Evolutionary conservation across 139 green algal species (phyloP).

Genomic region (Closterium sp.): DNA sequence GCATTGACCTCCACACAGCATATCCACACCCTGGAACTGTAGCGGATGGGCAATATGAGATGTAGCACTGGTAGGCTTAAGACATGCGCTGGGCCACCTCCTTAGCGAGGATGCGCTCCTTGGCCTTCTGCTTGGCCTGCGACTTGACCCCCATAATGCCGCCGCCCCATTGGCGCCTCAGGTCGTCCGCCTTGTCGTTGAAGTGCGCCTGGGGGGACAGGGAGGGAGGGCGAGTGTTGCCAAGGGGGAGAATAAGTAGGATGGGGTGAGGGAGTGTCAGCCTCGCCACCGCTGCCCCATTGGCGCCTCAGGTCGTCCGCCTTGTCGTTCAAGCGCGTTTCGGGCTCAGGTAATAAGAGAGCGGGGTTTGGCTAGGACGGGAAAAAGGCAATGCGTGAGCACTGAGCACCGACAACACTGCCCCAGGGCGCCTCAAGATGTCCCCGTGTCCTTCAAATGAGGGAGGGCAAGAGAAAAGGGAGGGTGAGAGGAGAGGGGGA

Average conservation of each 20-base stretch:
- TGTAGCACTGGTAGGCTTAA: too few species aligned
- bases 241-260: too few species aligned
- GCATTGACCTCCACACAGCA: too few species aligned
- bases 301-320: constrained; percentile 64
- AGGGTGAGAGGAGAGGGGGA: too few species aligned
- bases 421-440: too few species aligned
- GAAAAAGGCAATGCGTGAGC: too few species aligned
- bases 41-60: too few species aligned
- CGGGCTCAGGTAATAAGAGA: background rate
- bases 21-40: too few species aligned
- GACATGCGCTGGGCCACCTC: constrained; percentile 78
- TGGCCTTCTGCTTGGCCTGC: constrained; percentile 82
- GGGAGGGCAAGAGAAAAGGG: too few species aligned
- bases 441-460: too few species aligned
- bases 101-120: constrained; percentile 78
- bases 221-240: background rate
- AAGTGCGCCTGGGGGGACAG: constrained; percentile 58
- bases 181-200: constrained; percentile 74
- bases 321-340: constrained; percentile 78
- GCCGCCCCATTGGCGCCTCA: constrained; percentile 85
- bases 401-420: too few species aligned
- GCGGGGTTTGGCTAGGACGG: too few species aligned
- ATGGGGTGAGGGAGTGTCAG: background rate
- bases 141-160: constrained; percentile 98
- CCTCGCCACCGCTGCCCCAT: constrained; percentile 97